Evolutionary conservation across 1,284 basidiomycete genomes (phyloP), one percentile per base, ranked within the genome.

Genomic region (Ganoderma meredithae): DNA sequence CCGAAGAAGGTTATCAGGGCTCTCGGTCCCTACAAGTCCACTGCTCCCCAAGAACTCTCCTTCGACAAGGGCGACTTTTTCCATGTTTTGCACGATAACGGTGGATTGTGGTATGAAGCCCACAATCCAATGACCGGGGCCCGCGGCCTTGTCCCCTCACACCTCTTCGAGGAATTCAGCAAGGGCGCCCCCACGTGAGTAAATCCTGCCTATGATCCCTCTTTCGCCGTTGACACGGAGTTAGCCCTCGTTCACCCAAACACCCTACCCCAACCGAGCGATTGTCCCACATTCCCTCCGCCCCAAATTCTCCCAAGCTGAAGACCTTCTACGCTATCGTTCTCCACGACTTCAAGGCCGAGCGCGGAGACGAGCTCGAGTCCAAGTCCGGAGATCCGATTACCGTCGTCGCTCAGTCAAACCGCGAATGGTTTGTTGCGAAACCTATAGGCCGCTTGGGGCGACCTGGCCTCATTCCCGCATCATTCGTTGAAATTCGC

Each of bases 51-150:
- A 76, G 93, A 99, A 77, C 89, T 99, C 65, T 90, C 94, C 55
- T 99, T 99, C 79, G 85, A 89, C 73, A 94, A 94, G 81, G 98
- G 98, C 71, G 98, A 99, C 83, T 99, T 99, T 82, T 99, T 98
- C 84, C 95, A 99, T 81, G 97, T 99, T 68, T 85, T 95, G 43
- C 89, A 89, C 71, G 83, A 89, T 61, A 78, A 82, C 56, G 78
- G 84, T 31, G 86, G 83, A 7, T 80, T 83, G 47, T 96, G 90
- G 88, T 97, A 94, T 76, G 93, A 96, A 78, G 95, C 93, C 5
- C 89, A 96, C 77, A 97, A 99, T 79, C 97, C 98, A 19, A 86
- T 97, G 75, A 92, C 93, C 13, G 95, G 95, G 53, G 92, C 96
- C 5, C 88, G 98, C 68, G 98, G 98, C 6, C 86, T 97, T 47